phyloP scores from a whole-genome alignment of 1,284 basidiomycete species.

The Pseudozyma sp. region DNA sequence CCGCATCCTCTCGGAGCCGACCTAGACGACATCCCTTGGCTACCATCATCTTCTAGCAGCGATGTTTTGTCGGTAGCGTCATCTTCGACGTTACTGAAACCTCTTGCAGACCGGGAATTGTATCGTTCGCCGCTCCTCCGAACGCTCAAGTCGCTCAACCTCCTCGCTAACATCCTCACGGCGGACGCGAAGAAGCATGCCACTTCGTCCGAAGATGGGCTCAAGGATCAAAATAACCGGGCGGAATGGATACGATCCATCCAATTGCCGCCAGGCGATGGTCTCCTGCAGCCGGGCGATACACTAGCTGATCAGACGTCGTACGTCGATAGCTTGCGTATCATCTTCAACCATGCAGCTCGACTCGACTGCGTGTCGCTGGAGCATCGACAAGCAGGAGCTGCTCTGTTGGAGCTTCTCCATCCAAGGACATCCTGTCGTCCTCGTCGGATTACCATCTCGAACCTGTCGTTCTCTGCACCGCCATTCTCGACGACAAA shows the following conservation, averaged over 20 bases:
- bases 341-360: conserved; percentile 27
- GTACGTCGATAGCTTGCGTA: conserved; percentile 33
- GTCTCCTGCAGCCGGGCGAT: conserved; percentile 35
- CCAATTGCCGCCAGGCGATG: conserved; percentile 36
- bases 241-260: conserved; percentile 18
- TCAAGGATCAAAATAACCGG: neutral
- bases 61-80: conserved; percentile 20
- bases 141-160: conserved; percentile 23
- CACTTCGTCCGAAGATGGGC: neutral
- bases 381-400: conserved; percentile 35
- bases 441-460: conserved; percentile 35
- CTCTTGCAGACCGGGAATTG: conserved; percentile 10
- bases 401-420: conserved; percentile 31
- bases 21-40: conserved; percentile 18
- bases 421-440: conserved; percentile 24
- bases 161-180: conserved; percentile 22
- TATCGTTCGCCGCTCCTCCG: conserved; percentile 26
- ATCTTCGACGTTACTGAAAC: conserved; percentile 17
- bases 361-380: conserved; percentile 31
- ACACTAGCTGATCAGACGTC: conserved; percentile 34
- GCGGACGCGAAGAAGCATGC: conserved; percentile 15
- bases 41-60: conserved; percentile 13
- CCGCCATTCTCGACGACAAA: conserved; percentile 32
- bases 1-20: conserved; percentile 18
- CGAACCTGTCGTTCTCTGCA: conserved; percentile 41